Evolutionary conservation across 768 basidiomycete species (phyloP), one percentile per base, ranked within the genome.

Genomic region (Podaxis sp.): DNA sequence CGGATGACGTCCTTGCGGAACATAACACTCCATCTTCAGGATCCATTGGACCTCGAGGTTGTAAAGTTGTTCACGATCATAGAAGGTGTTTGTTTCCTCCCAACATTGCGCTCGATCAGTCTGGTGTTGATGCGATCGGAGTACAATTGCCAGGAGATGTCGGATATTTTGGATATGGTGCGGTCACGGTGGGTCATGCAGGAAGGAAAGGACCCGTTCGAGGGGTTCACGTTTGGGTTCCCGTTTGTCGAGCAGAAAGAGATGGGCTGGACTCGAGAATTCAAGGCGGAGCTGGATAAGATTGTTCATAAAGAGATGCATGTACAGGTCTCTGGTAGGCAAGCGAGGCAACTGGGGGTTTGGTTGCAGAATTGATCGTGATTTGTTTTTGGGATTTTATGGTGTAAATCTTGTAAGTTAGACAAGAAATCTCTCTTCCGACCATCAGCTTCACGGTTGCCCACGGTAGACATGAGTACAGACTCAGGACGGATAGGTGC

Each of bases 201-300:
- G 20, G 37, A 38, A 6, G 22, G 20, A 26, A 40, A 20, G 11
- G 54, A 56, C 11, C 12, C 36, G 3, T 56, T 56, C 15, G 37
- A 56, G 20, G 54, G 37, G 20, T 56, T 22, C 36, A 56, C 38
- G 24, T 56, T 56, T 24, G 22, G 54, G n/a, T 56, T 56, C 38
- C 54, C 54, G 12, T 4, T 36, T 24, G 36, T 24, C 22, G 38
- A 40, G 20, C 40, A 55, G 38, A 15, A 55, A 7, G 17, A 22
- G 20, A 40, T 22, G 36, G 3, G 11, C 8, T 56, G 54, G 54
- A 20, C 37, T 20, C 20, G 3, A 3, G 24, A 56, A 4, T 56
- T 41, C 22, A 56, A 38, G 36, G 54, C 20, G 11, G 37, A 40
- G 38, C 12, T 40, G 3, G 38, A 56, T 24, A n/a, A 3, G 20